Conservation (phyloP, 2,329 filamentous ascomycete species). For the Paraphaeosphaeria sporulosa region DNA sequence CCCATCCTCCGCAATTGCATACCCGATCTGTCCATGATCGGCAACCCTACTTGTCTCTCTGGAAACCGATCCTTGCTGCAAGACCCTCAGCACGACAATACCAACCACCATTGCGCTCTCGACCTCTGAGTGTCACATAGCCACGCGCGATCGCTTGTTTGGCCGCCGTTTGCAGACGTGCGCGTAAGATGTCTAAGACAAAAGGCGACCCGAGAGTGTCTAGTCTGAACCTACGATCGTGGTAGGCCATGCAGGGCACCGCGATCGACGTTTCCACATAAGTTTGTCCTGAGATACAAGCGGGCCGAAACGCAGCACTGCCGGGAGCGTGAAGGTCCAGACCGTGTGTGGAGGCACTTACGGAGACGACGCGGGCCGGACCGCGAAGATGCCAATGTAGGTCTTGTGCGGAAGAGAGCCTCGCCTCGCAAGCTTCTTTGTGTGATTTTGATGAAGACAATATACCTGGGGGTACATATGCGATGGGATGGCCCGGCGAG, state of each 20-base stretch:
- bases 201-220: not conserved
- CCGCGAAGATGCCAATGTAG: not conserved
- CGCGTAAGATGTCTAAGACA: not conserved
- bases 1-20: not conserved
- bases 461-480: not conserved
- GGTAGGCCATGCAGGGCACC: not conserved
- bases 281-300: not conserved
- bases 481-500: not conserved
- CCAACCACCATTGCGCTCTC: not conserved
- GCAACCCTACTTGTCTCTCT: not conserved
- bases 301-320: not conserved
- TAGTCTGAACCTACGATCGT: not conserved
- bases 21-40: not conserved
- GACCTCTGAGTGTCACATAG: not conserved
- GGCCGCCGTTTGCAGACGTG: not conserved
- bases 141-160: not conserved
- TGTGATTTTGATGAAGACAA: not conserved
- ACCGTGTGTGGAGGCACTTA: not conserved
- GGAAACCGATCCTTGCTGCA: not conserved
- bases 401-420: not conserved
- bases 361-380: not conserved
- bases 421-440: not conserved
- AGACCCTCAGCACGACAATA: not conserved
- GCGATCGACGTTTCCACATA: not conserved
- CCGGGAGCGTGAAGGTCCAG: not conserved